Percentiles rank a stretch among this genome's conserved stretches.
These are phyloP conservation scores for Allomyces arbusculus DNA, from an alignment of 192 early-diverging fungal genomes.

Conservation along the genomic window DNA sequence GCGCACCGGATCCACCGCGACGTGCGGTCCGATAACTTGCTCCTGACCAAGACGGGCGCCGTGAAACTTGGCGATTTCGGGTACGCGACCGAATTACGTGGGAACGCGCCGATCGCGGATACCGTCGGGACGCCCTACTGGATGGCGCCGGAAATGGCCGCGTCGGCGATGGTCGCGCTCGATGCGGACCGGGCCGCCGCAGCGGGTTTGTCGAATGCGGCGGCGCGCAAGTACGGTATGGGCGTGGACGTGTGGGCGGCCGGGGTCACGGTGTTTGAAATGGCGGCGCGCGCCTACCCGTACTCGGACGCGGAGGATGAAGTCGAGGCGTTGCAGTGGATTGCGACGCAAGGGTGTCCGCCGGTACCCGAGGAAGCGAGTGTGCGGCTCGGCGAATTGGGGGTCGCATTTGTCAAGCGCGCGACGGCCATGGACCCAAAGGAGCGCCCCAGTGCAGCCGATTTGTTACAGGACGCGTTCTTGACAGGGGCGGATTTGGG, in stretches of 20 bases:
- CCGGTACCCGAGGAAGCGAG: not conserved
- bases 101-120: not conserved
- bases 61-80: slow-evolving; percentile 44
- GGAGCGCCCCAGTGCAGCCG: not conserved
- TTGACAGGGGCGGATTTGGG: not conserved
- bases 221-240: not conserved
- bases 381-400: not conserved
- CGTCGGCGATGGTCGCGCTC: no score
- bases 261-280: not conserved
- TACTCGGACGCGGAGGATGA: not conserved
- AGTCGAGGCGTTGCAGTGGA: not conserved
- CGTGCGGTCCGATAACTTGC: slow-evolving; percentile 28
- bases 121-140: not conserved
- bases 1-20: slow-evolving; percentile 26
- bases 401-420: not conserved
- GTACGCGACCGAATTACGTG: not conserved
- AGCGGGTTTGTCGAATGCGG: not conserved
- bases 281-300: not conserved
- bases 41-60: slow-evolving; percentile 29
- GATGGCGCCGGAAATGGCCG: not conserved
- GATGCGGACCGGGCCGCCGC: no score
- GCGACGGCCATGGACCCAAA: not conserved
- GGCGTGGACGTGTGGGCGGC: not conserved
- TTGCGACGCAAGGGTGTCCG: not conserved
- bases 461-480: not conserved